These are phyloP conservation scores for Russula sp. DNA, from an alignment of 768 basidiomycete species.

Conservation along the genomic window DNA sequence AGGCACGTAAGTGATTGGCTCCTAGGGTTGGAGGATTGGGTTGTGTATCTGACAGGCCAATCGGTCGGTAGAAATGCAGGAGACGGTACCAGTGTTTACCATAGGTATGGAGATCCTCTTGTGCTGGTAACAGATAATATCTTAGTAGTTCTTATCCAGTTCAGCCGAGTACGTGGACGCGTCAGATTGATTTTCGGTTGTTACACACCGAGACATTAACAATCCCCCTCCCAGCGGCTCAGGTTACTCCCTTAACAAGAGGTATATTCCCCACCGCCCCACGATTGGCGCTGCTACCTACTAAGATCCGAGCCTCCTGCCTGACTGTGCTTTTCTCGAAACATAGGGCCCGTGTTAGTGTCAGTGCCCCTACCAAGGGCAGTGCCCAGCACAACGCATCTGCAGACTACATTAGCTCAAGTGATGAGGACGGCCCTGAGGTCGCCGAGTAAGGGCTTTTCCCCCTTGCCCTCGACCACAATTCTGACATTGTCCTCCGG, in stretches of 20 bases:
- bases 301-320: not conserved
- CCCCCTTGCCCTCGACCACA: too few relatives aligned
- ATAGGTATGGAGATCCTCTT: not conserved
- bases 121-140: not conserved
- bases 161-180: too few relatives aligned
- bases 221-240: not conserved
- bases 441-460: not conserved
- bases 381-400: not conserved
- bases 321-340: not conserved
- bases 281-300: too few relatives aligned
- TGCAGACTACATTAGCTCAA: not conserved
- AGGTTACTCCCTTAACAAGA: too few relatives aligned
- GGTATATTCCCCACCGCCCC: too few relatives aligned
- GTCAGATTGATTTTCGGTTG: too few relatives aligned
- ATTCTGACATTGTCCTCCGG: not conserved
- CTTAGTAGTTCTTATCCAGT: not conserved
- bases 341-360: not conserved
- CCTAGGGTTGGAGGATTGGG: too few relatives aligned
- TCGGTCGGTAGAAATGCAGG: not conserved
- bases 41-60: not conserved
- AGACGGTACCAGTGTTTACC: not conserved
- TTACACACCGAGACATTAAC: too few relatives aligned
- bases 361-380: not conserved
- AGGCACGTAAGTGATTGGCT: not conserved
- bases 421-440: not conserved